Percentiles rank a stretch among this genome's conserved stretches.
phyloP scores from a whole-genome alignment of 2,329 filamentous ascomycete species.

The Aspergillus ibericus region DNA sequence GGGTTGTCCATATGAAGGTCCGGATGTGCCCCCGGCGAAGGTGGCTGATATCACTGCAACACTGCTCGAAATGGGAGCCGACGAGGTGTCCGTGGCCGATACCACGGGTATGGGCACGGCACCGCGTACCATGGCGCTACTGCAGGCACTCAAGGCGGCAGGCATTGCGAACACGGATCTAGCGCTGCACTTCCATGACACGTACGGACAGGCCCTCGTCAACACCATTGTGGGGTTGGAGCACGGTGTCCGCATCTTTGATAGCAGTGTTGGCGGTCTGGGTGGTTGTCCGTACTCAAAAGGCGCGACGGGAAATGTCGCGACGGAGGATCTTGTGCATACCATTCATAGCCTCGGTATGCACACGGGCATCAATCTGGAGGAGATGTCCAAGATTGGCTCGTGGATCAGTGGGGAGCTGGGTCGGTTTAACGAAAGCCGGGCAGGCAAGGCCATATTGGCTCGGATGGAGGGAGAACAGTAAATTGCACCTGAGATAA shows the following conservation, averaged over 20 bases:
- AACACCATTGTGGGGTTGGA: conserved; percentile 64
- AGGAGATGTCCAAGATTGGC: conserved; percentile 57
- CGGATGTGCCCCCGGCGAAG: conserved; percentile 58
- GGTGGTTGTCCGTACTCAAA: conserved; percentile 66
- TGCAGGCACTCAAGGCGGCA: conserved; percentile 59
- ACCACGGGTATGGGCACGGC: conserved; percentile 69
- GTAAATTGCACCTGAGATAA: not conserved
- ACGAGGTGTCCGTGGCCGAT: conserved; percentile 65
- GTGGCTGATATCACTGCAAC: conserved; percentile 62
- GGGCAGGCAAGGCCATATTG: conserved; percentile 55
- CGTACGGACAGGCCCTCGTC: conserved; percentile 64
- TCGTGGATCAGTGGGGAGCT: conserved; percentile 57
- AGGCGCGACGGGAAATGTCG: conserved; percentile 65
- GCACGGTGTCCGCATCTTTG: conserved; percentile 63
- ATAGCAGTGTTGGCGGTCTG: conserved; percentile 63
- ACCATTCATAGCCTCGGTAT: conserved; percentile 61
- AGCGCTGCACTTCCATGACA: conserved; percentile 67
- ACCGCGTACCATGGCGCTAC: conserved; percentile 58
- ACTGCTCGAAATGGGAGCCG: conserved; percentile 64
- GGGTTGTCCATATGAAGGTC: conserved; percentile 66
- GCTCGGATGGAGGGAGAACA: conserved; percentile 28
- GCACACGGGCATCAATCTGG: conserved; percentile 59
- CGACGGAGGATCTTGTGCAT: conserved; percentile 64
- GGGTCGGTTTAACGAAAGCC: conserved; percentile 53
- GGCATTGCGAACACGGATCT: conserved; percentile 61